phyloP scores from a whole-genome alignment of 148 eudicot genomes.

The Simmondsia chinensis region DNA sequence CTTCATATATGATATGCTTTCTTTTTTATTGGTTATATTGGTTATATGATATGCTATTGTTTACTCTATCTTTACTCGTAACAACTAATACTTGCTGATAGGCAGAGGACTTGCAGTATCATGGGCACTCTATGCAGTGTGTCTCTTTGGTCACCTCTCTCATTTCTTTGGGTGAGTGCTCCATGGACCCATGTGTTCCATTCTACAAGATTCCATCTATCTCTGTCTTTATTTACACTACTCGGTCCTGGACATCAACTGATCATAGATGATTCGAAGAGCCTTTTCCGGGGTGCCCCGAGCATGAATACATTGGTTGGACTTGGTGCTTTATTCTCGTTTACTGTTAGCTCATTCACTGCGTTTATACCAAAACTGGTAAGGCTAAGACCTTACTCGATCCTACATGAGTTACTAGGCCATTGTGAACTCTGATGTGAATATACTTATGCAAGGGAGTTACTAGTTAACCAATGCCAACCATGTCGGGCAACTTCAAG shows the following conservation, averaged over 20 bases:
- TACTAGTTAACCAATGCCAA: no score
- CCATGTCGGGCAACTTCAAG: no score
- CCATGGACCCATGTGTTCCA: conserved; percentile 85
- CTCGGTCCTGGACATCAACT: conserved; percentile 93
- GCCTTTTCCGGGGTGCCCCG: conserved; percentile 86
- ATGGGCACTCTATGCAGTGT: conserved; percentile 94
- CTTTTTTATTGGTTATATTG: no score
- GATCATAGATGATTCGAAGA: conserved; percentile 78
- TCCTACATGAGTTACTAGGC: no score
- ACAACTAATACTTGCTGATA: conserved; percentile 18
- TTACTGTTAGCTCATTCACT: conserved; percentile 83
- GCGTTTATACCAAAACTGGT: conserved; percentile 87
- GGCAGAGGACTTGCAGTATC: conserved; percentile 94
- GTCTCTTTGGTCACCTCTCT: conserved; percentile 85
- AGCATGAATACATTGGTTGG: conserved; percentile 99
- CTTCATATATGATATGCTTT: not conserved
- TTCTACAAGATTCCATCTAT: conserved; percentile 89
- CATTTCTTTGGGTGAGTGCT: conserved; percentile 84
- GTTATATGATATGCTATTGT: no score
- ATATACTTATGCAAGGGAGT: no score
- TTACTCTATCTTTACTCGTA: no score
- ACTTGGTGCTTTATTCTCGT: conserved; percentile 97
- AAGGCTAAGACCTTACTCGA: conserved; percentile 6
- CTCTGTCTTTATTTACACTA: conserved; percentile 75
- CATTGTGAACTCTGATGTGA: no score